Evolutionary conservation across 1,284 basidiomycete genomes (phyloP), one percentile per base, ranked within the genome.

Genomic region (Irpex sp.): DNA sequence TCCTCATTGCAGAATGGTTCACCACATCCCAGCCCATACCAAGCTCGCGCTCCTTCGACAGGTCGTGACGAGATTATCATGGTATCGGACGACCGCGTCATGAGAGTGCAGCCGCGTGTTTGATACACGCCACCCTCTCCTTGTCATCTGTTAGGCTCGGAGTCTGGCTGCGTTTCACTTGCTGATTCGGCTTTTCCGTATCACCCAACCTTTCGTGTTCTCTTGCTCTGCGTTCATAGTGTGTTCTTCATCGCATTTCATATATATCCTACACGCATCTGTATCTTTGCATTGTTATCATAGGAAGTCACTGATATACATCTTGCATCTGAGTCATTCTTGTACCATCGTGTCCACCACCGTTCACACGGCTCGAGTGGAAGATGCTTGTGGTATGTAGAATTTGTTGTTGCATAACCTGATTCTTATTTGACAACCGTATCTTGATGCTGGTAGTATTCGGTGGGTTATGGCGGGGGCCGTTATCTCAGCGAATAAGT

Each of bases 51-150:
- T 21, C 62, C 61, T 11, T 65, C 69, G 36, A 78, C 82, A 7
- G 85, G 83, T 11, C 82, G 90, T 39, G 89, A 93, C 65, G 90
- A 93, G 74, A 91, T 93, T 69, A 75, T 93, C 63, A 84, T 93
- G 74, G 89, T 90, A 35, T 91, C 90, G 4, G 91, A 92, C 70
- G 91, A 92, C 75, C 84, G 88, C 35, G 86, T 93, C 61, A 79
- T 93, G 75, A 82, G 87, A 54, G 74, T 93, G 62, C 84, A 86
- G 58, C 77, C 84, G 65, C 60, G 39, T 50, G 43, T 17, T 17
- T 50, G n/a, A 26, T 43, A 13, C 11, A 17, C 43, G 50, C 5
- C n/a, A 31, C 56, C 13, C 33, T 46, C 21, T 15, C 19, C 56
- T 39, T 11, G 15, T 39, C 43, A 13, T n/a, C n/a, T n/a, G 11